Percentiles rank a stretch among this genome's conserved stretches.
phyloP scores from a whole-genome alignment of 2,329 filamentous ascomycete genomes.

The Bisporella sp. region DNA sequence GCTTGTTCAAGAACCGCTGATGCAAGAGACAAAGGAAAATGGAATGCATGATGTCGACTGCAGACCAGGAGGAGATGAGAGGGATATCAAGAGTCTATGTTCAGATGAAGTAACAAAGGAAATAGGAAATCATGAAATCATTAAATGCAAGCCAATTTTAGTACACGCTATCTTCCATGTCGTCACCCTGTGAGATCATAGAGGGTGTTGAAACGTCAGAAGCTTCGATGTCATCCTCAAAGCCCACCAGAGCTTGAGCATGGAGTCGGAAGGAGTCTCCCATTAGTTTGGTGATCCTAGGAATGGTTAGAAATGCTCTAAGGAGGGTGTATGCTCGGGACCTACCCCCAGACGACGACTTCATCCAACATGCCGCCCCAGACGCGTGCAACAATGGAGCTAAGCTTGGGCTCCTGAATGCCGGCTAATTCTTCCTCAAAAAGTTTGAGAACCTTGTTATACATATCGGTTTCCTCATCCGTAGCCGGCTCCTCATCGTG shows the following conservation, averaged over 20 bases:
- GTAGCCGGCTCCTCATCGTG: slow-evolving; percentile 91
- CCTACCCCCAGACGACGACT: slow-evolving; percentile 98
- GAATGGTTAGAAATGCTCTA: slow-evolving; percentile 34
- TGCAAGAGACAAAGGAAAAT: slow-evolving; percentile 27
- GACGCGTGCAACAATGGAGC: slow-evolving; percentile 87
- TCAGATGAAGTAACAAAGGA: slow-evolving; percentile 32
- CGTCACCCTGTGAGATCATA: slow-evolving; percentile 64
- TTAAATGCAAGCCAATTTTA: slow-evolving; percentile 29
- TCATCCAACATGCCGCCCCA: slow-evolving; percentile 99
- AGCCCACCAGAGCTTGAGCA: slow-evolving; percentile 88
- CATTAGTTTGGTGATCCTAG: slow-evolving; percentile 87
- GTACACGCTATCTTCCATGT: slow-evolving; percentile 61
- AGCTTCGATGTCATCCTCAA: slow-evolving; percentile 75
- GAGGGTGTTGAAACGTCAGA: slow-evolving; percentile 63
- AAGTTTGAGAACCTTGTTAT: slow-evolving; percentile 83
- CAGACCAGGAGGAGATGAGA: slow-evolving; percentile 18
- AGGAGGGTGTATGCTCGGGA: slow-evolving; percentile 24
- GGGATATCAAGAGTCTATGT: slow-evolving; percentile 27
- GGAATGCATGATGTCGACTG: neutral
- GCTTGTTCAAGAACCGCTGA: slow-evolving; percentile 21
- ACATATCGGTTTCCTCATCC: slow-evolving; percentile 80
- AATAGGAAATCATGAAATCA: slow-evolving; percentile 40
- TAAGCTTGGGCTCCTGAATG: slow-evolving; percentile 73
- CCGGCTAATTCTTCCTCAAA: slow-evolving; percentile 89
- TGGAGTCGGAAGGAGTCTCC: slow-evolving; percentile 97